Conservation (phyloP, 208 protist species). For the Crithidia thermophila region DNA sequence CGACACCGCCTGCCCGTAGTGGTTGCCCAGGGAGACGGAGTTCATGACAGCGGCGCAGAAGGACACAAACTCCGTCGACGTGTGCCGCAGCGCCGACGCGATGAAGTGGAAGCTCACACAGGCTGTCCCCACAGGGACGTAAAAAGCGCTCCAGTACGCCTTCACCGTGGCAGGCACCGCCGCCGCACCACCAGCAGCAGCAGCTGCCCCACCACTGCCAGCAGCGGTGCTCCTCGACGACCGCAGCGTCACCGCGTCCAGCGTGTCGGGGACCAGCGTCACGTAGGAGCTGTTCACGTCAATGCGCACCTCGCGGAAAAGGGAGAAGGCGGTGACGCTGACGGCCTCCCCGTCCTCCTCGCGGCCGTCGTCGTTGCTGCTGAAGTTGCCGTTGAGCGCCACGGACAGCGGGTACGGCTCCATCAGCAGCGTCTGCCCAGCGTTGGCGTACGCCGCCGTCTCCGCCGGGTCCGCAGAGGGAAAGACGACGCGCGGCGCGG, state of each 20-base stretch:
- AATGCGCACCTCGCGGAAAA: slow-evolving; percentile 51
- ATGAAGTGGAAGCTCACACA: slow-evolving; percentile 81
- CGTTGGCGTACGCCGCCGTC: slow-evolving; percentile 9
- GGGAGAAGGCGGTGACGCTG: slow-evolving; percentile 27
- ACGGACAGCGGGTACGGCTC: slow-evolving; percentile 54
- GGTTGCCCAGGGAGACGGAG: slow-evolving; percentile 81
- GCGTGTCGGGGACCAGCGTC: slow-evolving; percentile 30
- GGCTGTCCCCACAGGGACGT: slow-evolving; percentile 55
- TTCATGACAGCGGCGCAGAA: slow-evolving; percentile 75
- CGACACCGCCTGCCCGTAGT: slow-evolving; percentile 75
- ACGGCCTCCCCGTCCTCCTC: slow-evolving; percentile 32
- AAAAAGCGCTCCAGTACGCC: slow-evolving; percentile 68
- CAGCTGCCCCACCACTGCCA: not conserved
- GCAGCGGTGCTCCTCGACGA: no score
- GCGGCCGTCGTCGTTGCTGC: slow-evolving; percentile 42
- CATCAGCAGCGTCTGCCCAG: slow-evolving; percentile 34
- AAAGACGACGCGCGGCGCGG: slow-evolving; percentile 15
- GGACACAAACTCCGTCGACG: slow-evolving; percentile 66
- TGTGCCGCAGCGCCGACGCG: slow-evolving; percentile 59
- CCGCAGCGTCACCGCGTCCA: slow-evolving; percentile 23
- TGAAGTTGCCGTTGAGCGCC: slow-evolving; percentile 47
- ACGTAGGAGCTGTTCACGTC: slow-evolving; percentile 40
- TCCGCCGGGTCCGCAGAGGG: slow-evolving; percentile 12
- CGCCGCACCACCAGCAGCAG: not conserved
- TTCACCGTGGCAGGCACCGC: slow-evolving; percentile 10